Evolutionary conservation across 179 eudicot genomes (phyloP).

Genomic region (Beta macrorhiza): DNA sequence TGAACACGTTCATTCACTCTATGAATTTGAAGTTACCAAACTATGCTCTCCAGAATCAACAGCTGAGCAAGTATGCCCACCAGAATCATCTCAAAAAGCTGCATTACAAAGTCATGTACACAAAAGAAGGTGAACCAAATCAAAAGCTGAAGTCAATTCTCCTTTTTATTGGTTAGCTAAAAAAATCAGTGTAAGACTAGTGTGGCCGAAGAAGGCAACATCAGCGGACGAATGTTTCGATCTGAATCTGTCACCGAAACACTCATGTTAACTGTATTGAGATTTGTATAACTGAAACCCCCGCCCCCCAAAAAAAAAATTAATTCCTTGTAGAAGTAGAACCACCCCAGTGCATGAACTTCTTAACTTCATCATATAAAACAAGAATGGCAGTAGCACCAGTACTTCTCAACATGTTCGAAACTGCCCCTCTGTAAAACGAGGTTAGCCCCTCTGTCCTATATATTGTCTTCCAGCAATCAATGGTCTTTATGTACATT

Average conservation of each 20-base stretch:
- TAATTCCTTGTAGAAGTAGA: constrained; percentile 29
- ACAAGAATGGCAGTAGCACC: constrained; percentile 97
- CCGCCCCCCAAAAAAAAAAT: neutral
- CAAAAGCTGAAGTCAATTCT: neutral
- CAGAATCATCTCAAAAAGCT: neutral
- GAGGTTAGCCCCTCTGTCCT: constrained; percentile 63
- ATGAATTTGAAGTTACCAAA: neutral
- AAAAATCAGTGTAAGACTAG: constrained; percentile 16
- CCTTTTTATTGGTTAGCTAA: constrained; percentile 17
- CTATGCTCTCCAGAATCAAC: neutral
- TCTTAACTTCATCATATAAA: constrained; percentile 86
- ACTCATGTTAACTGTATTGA: constrained; percentile 1
- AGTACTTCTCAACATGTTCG: constrained; percentile 87
- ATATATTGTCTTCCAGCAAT: constrained; percentile 89
- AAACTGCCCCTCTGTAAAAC: constrained; percentile 87
- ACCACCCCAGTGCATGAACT: constrained; percentile 58
- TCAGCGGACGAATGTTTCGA: constrained; percentile 26
- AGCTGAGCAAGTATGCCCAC: neutral
- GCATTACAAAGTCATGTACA: constrained; percentile 12
- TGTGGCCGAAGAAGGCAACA: constrained; percentile 17
- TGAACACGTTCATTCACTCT: no score
- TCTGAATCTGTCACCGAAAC: constrained; percentile 9
- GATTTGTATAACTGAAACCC: constrained; percentile 10
- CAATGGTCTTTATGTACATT: constrained; percentile 68
- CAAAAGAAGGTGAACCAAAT: neutral